A percentile compares a stretch with the other conserved stretches of the same genome.
phyloP scores from a whole-genome alignment of 768 basidiomycete species.

The Phanerochaete carnosa region DNA sequence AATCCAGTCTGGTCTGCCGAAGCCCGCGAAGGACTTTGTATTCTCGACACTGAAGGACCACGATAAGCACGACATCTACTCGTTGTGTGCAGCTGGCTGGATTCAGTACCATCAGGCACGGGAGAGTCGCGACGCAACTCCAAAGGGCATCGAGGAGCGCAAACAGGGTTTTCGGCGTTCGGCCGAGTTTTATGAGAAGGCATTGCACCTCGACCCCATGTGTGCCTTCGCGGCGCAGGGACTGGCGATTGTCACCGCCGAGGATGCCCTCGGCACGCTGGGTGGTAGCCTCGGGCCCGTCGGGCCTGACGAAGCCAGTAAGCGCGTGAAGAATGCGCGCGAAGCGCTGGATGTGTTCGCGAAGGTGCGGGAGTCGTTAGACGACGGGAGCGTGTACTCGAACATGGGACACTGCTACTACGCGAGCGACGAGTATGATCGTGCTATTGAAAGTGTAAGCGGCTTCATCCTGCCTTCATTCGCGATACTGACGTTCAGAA shows the following conservation, averaged over 20 bases:
- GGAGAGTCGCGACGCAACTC: slow-evolving; percentile 68
- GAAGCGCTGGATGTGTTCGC: slow-evolving; percentile 89
- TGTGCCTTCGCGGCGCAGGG: slow-evolving; percentile 96
- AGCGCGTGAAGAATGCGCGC: slow-evolving; percentile 68
- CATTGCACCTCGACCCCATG: slow-evolving; percentile 74
- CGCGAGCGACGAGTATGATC: slow-evolving; percentile 88
- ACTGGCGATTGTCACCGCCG: slow-evolving; percentile 89
- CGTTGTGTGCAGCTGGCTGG: slow-evolving; percentile 86
- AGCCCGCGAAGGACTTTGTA: slow-evolving; percentile 86
- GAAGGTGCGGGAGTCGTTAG: slow-evolving; percentile 84
- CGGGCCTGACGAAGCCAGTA: slow-evolving; percentile 58
- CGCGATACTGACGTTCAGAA: slow-evolving; percentile 28
- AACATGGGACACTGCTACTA: slow-evolving; percentile 98
- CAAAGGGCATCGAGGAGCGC: slow-evolving; percentile 63
- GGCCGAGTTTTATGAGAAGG: slow-evolving; percentile 92
- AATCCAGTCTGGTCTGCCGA: slow-evolving; percentile 66
- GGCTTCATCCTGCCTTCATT: background rate
- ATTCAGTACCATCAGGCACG: slow-evolving; percentile 83
- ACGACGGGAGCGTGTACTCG: slow-evolving; percentile 82
- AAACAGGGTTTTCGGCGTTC: slow-evolving; percentile 73
- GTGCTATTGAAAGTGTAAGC: slow-evolving; percentile 92
- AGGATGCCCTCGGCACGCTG: slow-evolving; percentile 77
- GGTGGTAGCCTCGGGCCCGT: slow-evolving; percentile 45
- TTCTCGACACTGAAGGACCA: slow-evolving; percentile 81
- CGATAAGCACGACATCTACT: slow-evolving; percentile 87